Evolutionary conservation across 2,329 filamentous ascomycete genomes (phyloP), one percentile per base, ranked within the genome.

Genomic region (Neofusicoccum laricinum): DNA sequence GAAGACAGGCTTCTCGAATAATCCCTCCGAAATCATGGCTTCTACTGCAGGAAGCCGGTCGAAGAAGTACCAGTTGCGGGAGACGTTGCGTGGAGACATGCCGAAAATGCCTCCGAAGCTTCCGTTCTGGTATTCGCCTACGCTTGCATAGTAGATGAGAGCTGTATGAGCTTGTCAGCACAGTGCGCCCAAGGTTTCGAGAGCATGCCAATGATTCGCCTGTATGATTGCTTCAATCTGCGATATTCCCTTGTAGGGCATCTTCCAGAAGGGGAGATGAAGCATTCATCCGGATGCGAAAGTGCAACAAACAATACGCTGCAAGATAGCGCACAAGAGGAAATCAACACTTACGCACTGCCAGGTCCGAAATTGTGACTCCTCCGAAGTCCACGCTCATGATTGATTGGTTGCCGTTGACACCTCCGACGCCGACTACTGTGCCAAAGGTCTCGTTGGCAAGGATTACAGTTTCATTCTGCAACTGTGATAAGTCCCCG

Each of bases 61-160:
- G 40, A 58, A 46, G 40, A 58, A 58, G 36, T 58, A 58, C 14
- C 45, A 58, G 40, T 58, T 58, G 53, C 53, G 53, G 15, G 53
- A 58, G 4, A 58, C 40, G 40, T 58, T 58, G 7, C 53, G 40
- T 1, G 53, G 53, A 10, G 53, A 45, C 11, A 58, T 11, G n/a
- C 53, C 53, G 15, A 58, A 45, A 3, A 58, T 58, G 21, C 53
- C 53, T 17, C 53, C 53, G 25, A 58, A 58, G 2, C 17, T 30
- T 1, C 53, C 53, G 40, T 58, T 58, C 11, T 58, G 53, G 53
- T 45, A 58, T 19, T 58, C 53, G 21, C 40, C 40, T 7, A 34
- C n/a, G 4, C 12, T 7, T 12, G 53, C 38, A 15, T 14, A 45
- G 15, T 45, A 58, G 15, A 58, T 43, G 40, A 58, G 53, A 19